These are phyloP conservation scores for Pholiota adiposa DNA, from an alignment of 1,284 basidiomycete genomes.

Conservation along the genomic window DNA sequence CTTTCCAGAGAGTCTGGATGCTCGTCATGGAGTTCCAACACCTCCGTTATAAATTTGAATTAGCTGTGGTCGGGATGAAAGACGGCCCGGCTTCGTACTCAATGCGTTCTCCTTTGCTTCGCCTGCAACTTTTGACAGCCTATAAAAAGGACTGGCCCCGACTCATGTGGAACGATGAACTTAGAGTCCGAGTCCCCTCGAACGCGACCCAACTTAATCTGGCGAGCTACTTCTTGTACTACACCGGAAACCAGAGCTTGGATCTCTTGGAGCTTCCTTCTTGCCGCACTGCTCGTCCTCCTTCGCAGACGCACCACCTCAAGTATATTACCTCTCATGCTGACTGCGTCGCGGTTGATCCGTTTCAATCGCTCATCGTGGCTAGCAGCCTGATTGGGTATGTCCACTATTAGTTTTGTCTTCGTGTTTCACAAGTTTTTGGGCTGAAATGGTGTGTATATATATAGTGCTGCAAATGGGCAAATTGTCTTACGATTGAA, in stretches of 20 bases:
- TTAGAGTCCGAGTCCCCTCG: constrained; percentile 46
- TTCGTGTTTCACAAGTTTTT: constrained; percentile 1
- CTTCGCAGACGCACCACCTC: constrained; percentile 50
- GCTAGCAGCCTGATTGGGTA: constrained; percentile 47
- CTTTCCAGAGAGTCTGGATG: constrained; percentile 46
- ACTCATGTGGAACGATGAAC: constrained; percentile 53
- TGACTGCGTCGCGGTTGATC: constrained; percentile 54
- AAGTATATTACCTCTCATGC: constrained; percentile 50
- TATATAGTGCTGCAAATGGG: constrained; percentile 38
- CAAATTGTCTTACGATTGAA: constrained; percentile 45
- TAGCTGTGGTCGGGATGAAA: constrained; percentile 56
- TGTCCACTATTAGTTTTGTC: constrained; percentile 25
- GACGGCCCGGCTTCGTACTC: constrained; percentile 50
- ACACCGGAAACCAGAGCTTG: constrained; percentile 51
- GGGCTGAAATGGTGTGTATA: constrained; percentile 11
- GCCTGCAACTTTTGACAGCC: constrained; percentile 51
- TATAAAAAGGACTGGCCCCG: constrained; percentile 59
- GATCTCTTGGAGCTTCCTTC: constrained; percentile 59
- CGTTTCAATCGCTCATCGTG: constrained; percentile 52
- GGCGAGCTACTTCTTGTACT: constrained; percentile 55
- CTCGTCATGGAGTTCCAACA: constrained; percentile 50
- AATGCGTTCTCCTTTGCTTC: constrained; percentile 39
- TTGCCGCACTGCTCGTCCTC: constrained; percentile 47
- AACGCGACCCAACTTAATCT: constrained; percentile 47
- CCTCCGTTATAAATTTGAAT: constrained; percentile 58